Evolutionary conservation across 164 flowering plant species (phyloP).

Genomic region (Stephania yunnanensis): DNA sequence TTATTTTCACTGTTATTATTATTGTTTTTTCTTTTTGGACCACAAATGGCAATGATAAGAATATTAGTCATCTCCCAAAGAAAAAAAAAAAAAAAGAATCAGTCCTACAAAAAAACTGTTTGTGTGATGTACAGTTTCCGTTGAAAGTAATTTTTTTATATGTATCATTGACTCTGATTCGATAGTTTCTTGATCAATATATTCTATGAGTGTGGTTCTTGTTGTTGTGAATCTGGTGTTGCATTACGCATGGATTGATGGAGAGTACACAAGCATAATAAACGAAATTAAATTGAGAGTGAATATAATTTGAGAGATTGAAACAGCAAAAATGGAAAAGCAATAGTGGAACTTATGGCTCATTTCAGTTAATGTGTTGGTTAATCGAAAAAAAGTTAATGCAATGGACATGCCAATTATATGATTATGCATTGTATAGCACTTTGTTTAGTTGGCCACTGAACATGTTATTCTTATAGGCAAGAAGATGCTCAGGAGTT

Average conservation of each 20-base stretch:
- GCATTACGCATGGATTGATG: not conserved
- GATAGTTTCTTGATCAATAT: not conserved
- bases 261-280: not conserved
- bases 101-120: not conserved
- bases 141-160: not conserved
- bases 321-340: not conserved
- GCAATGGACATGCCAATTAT: not conserved
- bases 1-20: not conserved
- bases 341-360: not conserved
- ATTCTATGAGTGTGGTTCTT: not conserved
- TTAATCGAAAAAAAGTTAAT: not conserved
- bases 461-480: constrained; percentile 30
- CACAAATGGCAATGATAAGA: no score
- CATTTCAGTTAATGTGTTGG: not conserved
- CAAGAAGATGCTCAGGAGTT: constrained; percentile 99
- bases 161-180: not conserved
- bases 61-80: no score
- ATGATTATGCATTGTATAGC: not conserved
- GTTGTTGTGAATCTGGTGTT: not conserved
- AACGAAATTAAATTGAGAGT: not conserved
- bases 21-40: not conserved
- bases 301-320: not conserved
- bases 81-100: not conserved
- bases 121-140: not conserved
- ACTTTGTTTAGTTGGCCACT: constrained; percentile 1